Percentiles rank a stretch among this genome's conserved stretches.
These are phyloP conservation scores for Middelhovenomyces tepae DNA, from an alignment of 805 yeast species.

Conservation along the genomic window DNA sequence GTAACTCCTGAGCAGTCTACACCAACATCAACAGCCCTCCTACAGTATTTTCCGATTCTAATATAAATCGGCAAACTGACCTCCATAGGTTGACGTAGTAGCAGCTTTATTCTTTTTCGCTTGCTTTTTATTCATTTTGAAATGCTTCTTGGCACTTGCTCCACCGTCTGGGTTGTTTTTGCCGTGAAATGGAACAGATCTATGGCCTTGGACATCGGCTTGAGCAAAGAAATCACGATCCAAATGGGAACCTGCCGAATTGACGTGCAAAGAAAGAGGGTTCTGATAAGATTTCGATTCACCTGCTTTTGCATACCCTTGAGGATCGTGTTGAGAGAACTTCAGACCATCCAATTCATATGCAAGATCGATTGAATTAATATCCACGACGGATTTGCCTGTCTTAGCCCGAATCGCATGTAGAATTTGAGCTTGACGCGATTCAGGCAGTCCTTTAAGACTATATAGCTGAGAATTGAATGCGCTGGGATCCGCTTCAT, in stretches of 20 bases:
- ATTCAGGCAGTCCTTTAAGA: slow-evolving; percentile 55
- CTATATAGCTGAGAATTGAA: slow-evolving; percentile 75
- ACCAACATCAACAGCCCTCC: no score
- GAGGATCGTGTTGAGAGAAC: slow-evolving; percentile 68
- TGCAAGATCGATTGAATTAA: slow-evolving; percentile 52
- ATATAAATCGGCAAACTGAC: slow-evolving; percentile 13
- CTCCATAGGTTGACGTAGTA: slow-evolving; percentile 10
- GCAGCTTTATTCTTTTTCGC: slow-evolving; percentile 20
- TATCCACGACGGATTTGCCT: slow-evolving; percentile 32
- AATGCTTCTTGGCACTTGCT: slow-evolving; percentile 57
- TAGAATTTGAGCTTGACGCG: slow-evolving; percentile 56
- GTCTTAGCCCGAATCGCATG: slow-evolving; percentile 52
- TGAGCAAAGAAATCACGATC: slow-evolving; percentile 79
- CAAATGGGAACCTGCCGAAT: slow-evolving; percentile 70
- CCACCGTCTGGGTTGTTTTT: no score
- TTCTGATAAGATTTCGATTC: slow-evolving; percentile 81
- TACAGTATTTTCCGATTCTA: slow-evolving; percentile 5
- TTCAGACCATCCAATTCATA: slow-evolving; percentile 63
- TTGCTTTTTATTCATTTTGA: slow-evolving; percentile 67
- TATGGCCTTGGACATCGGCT: slow-evolving; percentile 53
- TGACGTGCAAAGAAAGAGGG: slow-evolving; percentile 36
- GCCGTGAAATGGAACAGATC: slow-evolving; percentile 65
- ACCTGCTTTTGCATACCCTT: slow-evolving; percentile 39
- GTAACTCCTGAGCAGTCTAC: no score
- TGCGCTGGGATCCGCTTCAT: slow-evolving; percentile 28